Evolutionary conservation across 2,329 filamentous ascomycete genomes (phyloP), one percentile per base, ranked within the genome.

Genomic region (Penicillium vulpinum): DNA sequence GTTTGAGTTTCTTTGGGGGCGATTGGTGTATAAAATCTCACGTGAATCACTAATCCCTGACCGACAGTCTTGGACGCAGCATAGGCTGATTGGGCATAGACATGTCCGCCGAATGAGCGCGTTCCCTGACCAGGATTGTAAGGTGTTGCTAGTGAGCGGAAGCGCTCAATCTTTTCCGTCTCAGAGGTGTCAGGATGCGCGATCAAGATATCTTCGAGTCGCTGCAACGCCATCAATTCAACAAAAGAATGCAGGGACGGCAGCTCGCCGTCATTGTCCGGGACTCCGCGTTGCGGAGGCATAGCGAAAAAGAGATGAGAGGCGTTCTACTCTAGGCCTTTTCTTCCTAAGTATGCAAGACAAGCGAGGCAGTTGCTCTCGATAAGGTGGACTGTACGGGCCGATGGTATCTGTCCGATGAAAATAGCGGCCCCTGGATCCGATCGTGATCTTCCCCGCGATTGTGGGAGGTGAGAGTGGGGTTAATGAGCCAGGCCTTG

Each of bases 41-140:
- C 81, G 70, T 84, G 81, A 22, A 85, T 71, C 28, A 83, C 65
- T 48, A 82, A 79, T 2, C 80, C 82, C 28, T 74, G 69, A 6
- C 63, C 66, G 13, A 84, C 79, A 2, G 82, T 85, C 58, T 83
- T 79, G 9, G 79, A 78, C 9, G 83, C 82, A 16, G 82, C 82
- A 73, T 80, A 85, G 16, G 80, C 81, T 31, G 82, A 78, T 67
- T 85, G 83, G n/a, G 80, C 79, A 61, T 80, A 84, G 5, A 84
- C 81, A 70, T 85, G 81, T 1, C 82, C 82, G 13, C 82, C 82
- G 67, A 83, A 84, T 0, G 81, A 78, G 15, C 76, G 71, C 2
- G 71, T 72, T 16, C 73, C 67, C 7, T 70, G 71, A 3, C 74
- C 77, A 0, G 80, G 79, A 11, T 75, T 72, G 58, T 77, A 82